Conservation (phyloP, 257 asterid species). For the Parsonsia alboflavescens region DNA sequence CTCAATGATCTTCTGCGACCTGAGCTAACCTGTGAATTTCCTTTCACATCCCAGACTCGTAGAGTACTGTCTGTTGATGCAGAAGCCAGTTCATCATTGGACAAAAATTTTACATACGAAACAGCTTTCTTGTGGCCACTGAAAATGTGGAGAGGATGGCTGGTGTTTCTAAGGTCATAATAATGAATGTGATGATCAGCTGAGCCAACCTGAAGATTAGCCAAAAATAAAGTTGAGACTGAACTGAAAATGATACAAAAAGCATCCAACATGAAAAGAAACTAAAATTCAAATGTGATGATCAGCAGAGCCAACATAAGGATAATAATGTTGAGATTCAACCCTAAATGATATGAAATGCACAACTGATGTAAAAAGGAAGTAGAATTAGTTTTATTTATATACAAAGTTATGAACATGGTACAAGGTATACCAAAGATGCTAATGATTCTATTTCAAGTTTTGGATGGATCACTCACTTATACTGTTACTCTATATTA, state of each 20-base stretch:
- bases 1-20: background rate
- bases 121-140: constrained; percentile 43
- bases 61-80: constrained; percentile 43
- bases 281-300: too few relatives aligned
- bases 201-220: constrained; percentile 34
- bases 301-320: too few relatives aligned
- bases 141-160: constrained; percentile 34
- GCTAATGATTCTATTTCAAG: background rate
- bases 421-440: background rate
- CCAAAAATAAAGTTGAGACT: background rate
- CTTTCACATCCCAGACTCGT: constrained; percentile 42
- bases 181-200: constrained; percentile 48
- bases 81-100: constrained; percentile 43
- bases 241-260: background rate
- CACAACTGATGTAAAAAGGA: background rate
- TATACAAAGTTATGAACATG: background rate
- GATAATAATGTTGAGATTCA: too few relatives aligned
- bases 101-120: constrained; percentile 43
- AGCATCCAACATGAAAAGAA: background rate
- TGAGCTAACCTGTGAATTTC: constrained; percentile 25
- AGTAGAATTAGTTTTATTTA: background rate
- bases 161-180: constrained; percentile 40
- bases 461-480: background rate
- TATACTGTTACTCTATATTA: background rate
- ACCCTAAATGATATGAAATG: too few relatives aligned